Base-by-base conservation (phyloP, 768 basidiomycete genomes). In the Strobilomyces dryophilus region DNA sequence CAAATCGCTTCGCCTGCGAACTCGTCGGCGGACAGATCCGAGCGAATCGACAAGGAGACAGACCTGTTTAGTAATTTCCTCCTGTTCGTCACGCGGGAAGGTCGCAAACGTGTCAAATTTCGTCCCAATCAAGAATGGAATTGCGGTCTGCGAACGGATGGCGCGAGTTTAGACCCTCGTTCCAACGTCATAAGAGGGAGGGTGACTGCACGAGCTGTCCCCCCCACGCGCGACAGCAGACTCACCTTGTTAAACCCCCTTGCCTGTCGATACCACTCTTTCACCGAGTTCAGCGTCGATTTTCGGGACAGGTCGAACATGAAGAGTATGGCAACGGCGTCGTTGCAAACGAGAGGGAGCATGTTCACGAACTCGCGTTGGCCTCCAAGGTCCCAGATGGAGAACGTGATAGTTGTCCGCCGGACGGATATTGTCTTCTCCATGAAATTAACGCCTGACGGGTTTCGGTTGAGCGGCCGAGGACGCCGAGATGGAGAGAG, bases 191-290 rank as follows among this genome's bases (percentile, higher is more conserved):
- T 49, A 58, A 55, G 42, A 56, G 40, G 27, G 24, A 20, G n/a
- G n/a, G n/a, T n/a, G n/a, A n/a, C n/a, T n/a, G n/a, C n/a, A n/a
- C n/a, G n/a, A n/a, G n/a, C n/a, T n/a, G n/a, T n/a, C n/a, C n/a
- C n/a, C n/a, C n/a, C n/a, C n/a, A n/a, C n/a, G n/a, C n/a, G n/a
- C n/a, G n/a, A n/a, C n/a, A n/a, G n/a, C n/a, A n/a, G n/a, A 70
- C 80, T 47, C 53, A 94, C 95, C 81, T 98, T 98, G 76, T 98
- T 98, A 75, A 99, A 99, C 20, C 97, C 97, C 64, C 97, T 80
- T 48, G 95, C 94, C 74, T 99, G 97, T 63, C 97, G 82, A 79
- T 98, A 99, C 97, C 97, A 99, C 73, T 99, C 97, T 74, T 98
- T 98, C 63, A 99, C 93, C 52, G 92, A 95, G 73, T 98, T 98